These are phyloP conservation scores for Aspergillus uvarum DNA, from an alignment of 2,329 filamentous ascomycete species.

Conservation along the genomic window DNA sequence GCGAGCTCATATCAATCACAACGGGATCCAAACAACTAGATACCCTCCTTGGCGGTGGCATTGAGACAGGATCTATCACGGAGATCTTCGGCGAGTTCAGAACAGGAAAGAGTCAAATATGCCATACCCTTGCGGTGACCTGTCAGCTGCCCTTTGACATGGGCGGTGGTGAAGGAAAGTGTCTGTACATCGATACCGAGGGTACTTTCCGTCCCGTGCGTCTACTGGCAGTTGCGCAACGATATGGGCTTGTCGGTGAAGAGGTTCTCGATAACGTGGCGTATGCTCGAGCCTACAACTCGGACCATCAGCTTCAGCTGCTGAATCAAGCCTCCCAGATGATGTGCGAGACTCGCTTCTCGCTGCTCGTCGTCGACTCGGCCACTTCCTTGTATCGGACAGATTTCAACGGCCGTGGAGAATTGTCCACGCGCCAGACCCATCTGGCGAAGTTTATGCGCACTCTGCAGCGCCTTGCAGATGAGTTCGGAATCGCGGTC, in stretches of 20 bases:
- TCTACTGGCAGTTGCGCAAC: slow-evolving; percentile 84
- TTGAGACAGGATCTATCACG: slow-evolving; percentile 96
- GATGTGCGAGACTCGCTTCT: slow-evolving; percentile 99
- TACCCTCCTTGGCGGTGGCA: slow-evolving; percentile 86
- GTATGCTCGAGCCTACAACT: slow-evolving; percentile 97
- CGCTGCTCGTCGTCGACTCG: slow-evolving; percentile 90
- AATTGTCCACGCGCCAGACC: slow-evolving; percentile 84
- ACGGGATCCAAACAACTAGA: slow-evolving; percentile 97
- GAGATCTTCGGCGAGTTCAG: slow-evolving; percentile 98
- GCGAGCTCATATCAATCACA: slow-evolving; percentile 95
- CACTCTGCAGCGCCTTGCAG: slow-evolving; percentile 53
- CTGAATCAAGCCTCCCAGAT: slow-evolving; percentile 93
- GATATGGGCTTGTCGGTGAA: slow-evolving; percentile 91
- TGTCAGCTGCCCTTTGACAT: slow-evolving; percentile 98
- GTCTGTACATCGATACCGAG: slow-evolving; percentile 97
- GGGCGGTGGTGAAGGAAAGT: slow-evolving; percentile 97
- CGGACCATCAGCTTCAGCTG: slow-evolving; percentile 92
- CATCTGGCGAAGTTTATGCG: slow-evolving; percentile 53
- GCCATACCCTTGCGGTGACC: slow-evolving; percentile 96
- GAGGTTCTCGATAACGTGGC: slow-evolving; percentile 98
- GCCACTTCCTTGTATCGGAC: slow-evolving; percentile 94
- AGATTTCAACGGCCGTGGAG: slow-evolving; percentile 93
- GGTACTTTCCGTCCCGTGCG: slow-evolving; percentile 94
- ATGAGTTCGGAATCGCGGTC: slow-evolving; percentile 91
- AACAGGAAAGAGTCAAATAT: slow-evolving; percentile 98